Base-by-base conservation (phyloP, 2,329 filamentous ascomycete genomes). In the Cryphonectria naterciae region DNA sequence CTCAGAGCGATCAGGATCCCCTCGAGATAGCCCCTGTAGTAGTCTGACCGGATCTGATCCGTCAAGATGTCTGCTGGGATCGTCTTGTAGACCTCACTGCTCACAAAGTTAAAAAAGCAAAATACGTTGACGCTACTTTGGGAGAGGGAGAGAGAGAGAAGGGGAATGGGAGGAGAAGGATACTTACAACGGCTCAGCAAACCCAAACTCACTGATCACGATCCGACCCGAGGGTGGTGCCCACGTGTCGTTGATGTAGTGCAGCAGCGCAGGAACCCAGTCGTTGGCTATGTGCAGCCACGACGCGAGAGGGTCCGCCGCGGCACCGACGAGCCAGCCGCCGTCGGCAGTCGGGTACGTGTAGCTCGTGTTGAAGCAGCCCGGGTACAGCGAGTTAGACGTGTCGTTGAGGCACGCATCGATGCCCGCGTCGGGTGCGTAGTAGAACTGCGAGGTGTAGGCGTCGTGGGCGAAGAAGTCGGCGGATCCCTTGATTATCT, bases 351-450 rank as follows among this genome's bases (percentile, higher is more conserved):
- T 13, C 11, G 54, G 35, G 46, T 70, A 70, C 19, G 68, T 70
- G 58, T 70, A 70, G 37, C 64, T 67, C 2, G 69, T 65, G 28
- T 71, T 71, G 69, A 62, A 71, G 61, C 66, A 68, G n/a, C 69
- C 66, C 22, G 66, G 68, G 39, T 58, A 70, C 25, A 70, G 64
- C 35, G 68, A 43, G 46, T 70, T 70, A 28, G 58, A 58, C 43
- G 46, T 25, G 13, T 70, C 35, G 10, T 15, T 32, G 41, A 70
- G 68, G 58, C 68, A 71, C 5, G 66, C 56, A 41, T 68, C 66
- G 5, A 68, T 62, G 62, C 70, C 66, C 11, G 17, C 70, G 19
- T 71, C 66, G 25, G 69, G 69, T 15, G 69, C 69, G 22, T 52
- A 63, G 62, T 71, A 71, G 43, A 68, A 62, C 35, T 71, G 66